Evolutionary conservation across 371 early-diverging fungal species (phyloP), one percentile per base, ranked within the genome.

Genomic region (Mortierella sp.): DNA sequence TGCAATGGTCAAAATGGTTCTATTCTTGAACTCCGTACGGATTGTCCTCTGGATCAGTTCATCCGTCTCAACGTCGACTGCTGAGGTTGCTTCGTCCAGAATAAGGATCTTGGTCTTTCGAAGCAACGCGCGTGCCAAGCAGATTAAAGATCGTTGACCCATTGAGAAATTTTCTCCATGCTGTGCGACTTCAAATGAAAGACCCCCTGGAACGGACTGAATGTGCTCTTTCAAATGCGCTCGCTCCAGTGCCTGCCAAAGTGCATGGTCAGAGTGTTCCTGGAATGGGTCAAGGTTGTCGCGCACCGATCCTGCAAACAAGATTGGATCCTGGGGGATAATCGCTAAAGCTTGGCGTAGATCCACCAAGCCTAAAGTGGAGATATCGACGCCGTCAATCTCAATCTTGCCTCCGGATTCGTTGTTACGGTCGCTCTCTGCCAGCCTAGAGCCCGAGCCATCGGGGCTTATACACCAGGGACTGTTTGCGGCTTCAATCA

Each of bases 91-190:
- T 67, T 94, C 95, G 67, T 92, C 93, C 80, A 93, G 78, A 43
- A 94, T 82, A 24, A 93, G 86, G 46, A 89, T 80, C 63, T 84
- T 78, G 19, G 88, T 81, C 54, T 82, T 79, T 30, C 84, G 79
- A 3, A 94, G 72, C 41, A 94, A 68, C 7, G 94, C 93, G 31
- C 95, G 86, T 7, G 92, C 91, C n/a, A 95, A 72, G 14, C 90
- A 84, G 43, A 96, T 82, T 52, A 94, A 80, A 70, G 95, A 95
- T 26, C 89, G 78, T 69, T 95, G 91, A 10, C 96, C 96, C 24
- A 92, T 85, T 10, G 88, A 88, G 58, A 92, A 84, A 58, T 87
- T 91, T 8, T 66, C 68, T 8, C 64, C 58, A 27, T 68, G 50
- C 18, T 65, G 60, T 1, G 60, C 9, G 10, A 64, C 49, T 23